Percentiles rank a stretch among this genome's conserved stretches.
phyloP scores from a whole-genome alignment of 805 yeast species.

The Wickerhamiella galacta region DNA sequence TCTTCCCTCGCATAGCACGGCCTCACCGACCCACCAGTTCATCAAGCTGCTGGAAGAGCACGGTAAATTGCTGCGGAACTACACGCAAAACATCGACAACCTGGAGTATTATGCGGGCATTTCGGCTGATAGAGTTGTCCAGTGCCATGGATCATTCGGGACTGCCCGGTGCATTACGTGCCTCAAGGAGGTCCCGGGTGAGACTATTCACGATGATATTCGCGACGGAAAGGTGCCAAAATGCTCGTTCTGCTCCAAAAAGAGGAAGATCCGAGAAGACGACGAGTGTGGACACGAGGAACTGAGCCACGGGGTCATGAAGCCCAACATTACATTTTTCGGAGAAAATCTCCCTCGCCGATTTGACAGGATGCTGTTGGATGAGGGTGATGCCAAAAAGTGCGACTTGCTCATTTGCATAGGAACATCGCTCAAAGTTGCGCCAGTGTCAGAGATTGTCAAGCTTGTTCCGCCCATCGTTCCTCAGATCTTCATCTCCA shows the following conservation, averaged over 20 bases:
- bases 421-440: constrained; percentile 83
- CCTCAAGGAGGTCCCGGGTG: constrained; percentile 47
- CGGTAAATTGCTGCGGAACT: constrained; percentile 62
- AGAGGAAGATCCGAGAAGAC: constrained; percentile 24
- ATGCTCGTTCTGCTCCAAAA: constrained; percentile 44
- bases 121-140: constrained; percentile 46
- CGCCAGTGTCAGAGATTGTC: constrained; percentile 83
- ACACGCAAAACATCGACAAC: constrained; percentile 85
- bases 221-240: constrained; percentile 44
- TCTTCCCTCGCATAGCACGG: constrained; percentile 42
- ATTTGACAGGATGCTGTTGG: constrained; percentile 37
- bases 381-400: constrained; percentile 36
- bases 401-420: constrained; percentile 74
- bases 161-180: constrained; percentile 74
- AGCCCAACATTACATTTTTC: constrained; percentile 85
- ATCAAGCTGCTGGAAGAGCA: constrained; percentile 57
- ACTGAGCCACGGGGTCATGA: constrained; percentile 57
- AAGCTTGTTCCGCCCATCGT: constrained; percentile 51
- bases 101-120: constrained; percentile 72
- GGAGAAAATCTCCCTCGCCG: constrained; percentile 66
- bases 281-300: constrained; percentile 18
- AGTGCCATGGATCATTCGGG: constrained; percentile 89
- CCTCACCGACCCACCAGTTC: constrained; percentile 68
- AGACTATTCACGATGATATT: constrained; percentile 42
- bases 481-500: constrained; percentile 69